Evolutionary conservation across 768 basidiomycete genomes (phyloP).

Genomic region (Suillus tomentosus): DNA sequence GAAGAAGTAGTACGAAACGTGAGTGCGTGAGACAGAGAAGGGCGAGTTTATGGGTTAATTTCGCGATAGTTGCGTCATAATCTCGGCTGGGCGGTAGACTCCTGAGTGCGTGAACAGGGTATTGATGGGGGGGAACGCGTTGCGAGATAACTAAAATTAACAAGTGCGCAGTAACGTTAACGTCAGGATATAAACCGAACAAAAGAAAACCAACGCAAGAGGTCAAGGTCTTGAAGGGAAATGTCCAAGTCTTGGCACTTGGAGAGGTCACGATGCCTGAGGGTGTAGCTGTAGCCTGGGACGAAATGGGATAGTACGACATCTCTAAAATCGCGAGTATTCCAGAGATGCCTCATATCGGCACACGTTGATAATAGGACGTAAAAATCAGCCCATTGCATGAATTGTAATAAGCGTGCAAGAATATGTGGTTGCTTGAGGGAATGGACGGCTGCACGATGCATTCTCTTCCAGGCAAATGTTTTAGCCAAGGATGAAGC

Average conservation of each 20-base stretch:
- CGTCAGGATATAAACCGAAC: constrained; percentile 17
- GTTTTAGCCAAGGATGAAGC: constrained; percentile 18
- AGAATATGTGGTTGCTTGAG: constrained; percentile 40
- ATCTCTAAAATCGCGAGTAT: constrained; percentile 36
- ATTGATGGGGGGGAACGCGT: constrained; percentile 62
- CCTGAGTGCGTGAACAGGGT: constrained; percentile 67
- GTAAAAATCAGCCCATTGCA: constrained; percentile 44
- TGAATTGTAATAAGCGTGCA: constrained; percentile 29
- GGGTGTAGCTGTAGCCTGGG: constrained; percentile 53
- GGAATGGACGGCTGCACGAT: constrained; percentile 24
- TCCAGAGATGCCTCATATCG: constrained; percentile 36
- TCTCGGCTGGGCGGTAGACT: constrained; percentile 32
- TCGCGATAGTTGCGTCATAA: constrained; percentile 28
- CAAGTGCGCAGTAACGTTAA: constrained; percentile 9
- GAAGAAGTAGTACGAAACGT: constrained; percentile 72
- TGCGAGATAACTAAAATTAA: constrained; percentile 60
- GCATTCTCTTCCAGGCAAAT: constrained; percentile 32
- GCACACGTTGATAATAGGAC: constrained; percentile 39
- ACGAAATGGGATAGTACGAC: constrained; percentile 51
- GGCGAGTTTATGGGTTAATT: constrained; percentile 40
- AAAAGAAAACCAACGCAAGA: constrained; percentile 56
- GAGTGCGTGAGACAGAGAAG: constrained; percentile 65
- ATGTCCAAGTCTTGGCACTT: constrained; percentile 50
- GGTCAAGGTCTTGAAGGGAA: constrained; percentile 58
- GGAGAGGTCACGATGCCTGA: constrained; percentile 42